phyloP scores from a whole-genome alignment of 2,329 filamentous ascomycete genomes.

The Xylariaceae sp. region DNA sequence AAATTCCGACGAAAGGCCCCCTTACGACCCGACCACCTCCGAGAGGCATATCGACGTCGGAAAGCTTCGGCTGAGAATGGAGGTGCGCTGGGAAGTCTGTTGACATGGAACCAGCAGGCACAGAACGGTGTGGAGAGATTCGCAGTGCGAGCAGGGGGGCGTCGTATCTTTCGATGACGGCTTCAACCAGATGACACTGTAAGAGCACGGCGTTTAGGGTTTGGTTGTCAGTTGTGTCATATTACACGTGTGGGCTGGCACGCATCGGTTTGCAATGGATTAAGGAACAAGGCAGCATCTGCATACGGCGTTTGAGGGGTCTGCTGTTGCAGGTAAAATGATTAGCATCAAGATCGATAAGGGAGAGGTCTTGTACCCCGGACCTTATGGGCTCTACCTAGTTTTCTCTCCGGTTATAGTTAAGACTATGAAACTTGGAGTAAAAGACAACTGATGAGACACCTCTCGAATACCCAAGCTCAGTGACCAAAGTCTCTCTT shows the following conservation, averaged over 20 bases:
- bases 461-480: no score
- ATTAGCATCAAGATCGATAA: no score
- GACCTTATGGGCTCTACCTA: no score
- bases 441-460: no score
- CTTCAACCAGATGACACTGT: no score
- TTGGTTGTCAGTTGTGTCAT: no score
- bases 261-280: no score
- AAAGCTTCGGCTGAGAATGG: conserved; percentile 60
- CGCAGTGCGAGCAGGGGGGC: conserved; percentile 47
- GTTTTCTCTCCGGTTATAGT: no score
- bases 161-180: conserved; percentile 49
- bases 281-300: neutral
- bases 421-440: no score
- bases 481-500: neutral
- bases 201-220: conserved; percentile 10
- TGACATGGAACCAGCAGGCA: conserved; percentile 59
- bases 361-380: no score
- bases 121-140: conserved; percentile 58
- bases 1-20: conserved; percentile 48
- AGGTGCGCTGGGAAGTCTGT: conserved; percentile 53
- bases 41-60: conserved; percentile 69
- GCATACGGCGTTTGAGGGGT: neutral
- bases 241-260: no score
- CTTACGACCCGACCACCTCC: conserved; percentile 68
- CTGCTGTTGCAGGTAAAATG: no score